These are phyloP conservation scores for Mortierella sp. DNA, from an alignment of 371 early-diverging fungal species.

Conservation along the genomic window DNA sequence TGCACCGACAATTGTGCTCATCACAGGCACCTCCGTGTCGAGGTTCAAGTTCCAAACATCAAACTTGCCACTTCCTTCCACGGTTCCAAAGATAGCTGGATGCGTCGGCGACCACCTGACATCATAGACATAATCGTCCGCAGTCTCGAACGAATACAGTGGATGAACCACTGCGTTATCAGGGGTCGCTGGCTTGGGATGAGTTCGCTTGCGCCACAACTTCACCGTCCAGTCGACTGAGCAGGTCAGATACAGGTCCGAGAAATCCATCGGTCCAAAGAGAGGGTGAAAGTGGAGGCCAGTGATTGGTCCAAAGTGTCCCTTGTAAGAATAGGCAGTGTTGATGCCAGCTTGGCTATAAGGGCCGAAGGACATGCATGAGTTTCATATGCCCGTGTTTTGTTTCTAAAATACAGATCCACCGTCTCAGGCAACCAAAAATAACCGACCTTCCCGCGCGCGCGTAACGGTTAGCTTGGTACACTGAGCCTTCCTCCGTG, in stretches of 20 bases:
- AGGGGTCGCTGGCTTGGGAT: constrained; percentile 71
- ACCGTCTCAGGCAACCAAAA: neutral
- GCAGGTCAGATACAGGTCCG: constrained; percentile 90
- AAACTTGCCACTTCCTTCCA: constrained; percentile 91
- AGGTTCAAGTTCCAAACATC: constrained; percentile 92
- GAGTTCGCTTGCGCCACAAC: constrained; percentile 85
- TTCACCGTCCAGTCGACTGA: constrained; percentile 97
- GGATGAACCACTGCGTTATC: constrained; percentile 71
- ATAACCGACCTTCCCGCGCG: constrained; percentile 82
- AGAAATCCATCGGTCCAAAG: constrained; percentile 83
- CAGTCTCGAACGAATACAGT: constrained; percentile 90
- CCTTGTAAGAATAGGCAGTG: constrained; percentile 82
- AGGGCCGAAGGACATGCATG: neutral
- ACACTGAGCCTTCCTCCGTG: constrained; percentile 93
- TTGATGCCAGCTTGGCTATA: constrained; percentile 94
- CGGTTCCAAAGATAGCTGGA: constrained; percentile 93
- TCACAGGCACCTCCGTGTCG: constrained; percentile 86
- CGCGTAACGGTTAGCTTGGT: constrained; percentile 93
- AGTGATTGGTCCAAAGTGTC: constrained; percentile 91
- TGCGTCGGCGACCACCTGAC: constrained; percentile 96
- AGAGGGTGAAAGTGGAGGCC: constrained; percentile 94
- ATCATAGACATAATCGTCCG: constrained; percentile 96
- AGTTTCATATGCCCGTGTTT: neutral
- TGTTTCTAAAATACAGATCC: neutral
- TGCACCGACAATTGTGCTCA: constrained; percentile 72